A percentile compares a stretch with the other conserved stretches of the same genome.
Evolutionary conservation across 371 early-diverging fungal species (phyloP).

Genomic region (Nosema granulosis): DNA sequence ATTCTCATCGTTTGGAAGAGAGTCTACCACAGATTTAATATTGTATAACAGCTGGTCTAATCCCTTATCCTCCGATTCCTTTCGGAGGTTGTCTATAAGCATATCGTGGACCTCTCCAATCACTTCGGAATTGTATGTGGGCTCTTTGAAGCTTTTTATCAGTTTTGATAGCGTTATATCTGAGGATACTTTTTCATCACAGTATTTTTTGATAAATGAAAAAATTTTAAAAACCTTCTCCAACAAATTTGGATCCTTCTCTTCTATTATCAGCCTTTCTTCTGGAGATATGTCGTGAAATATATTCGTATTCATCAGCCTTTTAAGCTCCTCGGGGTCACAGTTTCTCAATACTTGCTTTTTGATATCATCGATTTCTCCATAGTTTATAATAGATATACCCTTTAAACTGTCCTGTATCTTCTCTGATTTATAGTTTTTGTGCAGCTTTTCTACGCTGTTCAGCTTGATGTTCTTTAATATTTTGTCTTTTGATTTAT

Average conservation of each 20-base stretch:
- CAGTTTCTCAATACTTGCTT: too few species aligned
- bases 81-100: constrained; percentile 7
- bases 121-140: background rate
- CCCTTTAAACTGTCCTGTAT: too few species aligned
- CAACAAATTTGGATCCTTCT: background rate
- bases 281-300: background rate
- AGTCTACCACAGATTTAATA: background rate
- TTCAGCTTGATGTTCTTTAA: too few species aligned
- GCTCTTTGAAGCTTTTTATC: background rate
- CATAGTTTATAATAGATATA: too few species aligned
- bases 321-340: too few species aligned
- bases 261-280: background rate
- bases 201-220: constrained; percentile 15
- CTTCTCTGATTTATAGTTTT: too few species aligned
- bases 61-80: background rate
- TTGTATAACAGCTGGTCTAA: background rate
- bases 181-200: background rate
- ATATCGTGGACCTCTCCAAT: constrained; percentile 2
- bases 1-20: background rate
- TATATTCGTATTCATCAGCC: too few species aligned
- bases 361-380: too few species aligned
- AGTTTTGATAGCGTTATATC: background rate
- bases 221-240: background rate
- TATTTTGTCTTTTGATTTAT: too few species aligned
- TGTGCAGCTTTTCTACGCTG: too few species aligned